A percentile compares a stretch with the other conserved stretches of the same genome.
These are phyloP conservation scores for Candida tibetensis DNA, from an alignment of 805 yeast genomes.

Conservation along the genomic window DNA sequence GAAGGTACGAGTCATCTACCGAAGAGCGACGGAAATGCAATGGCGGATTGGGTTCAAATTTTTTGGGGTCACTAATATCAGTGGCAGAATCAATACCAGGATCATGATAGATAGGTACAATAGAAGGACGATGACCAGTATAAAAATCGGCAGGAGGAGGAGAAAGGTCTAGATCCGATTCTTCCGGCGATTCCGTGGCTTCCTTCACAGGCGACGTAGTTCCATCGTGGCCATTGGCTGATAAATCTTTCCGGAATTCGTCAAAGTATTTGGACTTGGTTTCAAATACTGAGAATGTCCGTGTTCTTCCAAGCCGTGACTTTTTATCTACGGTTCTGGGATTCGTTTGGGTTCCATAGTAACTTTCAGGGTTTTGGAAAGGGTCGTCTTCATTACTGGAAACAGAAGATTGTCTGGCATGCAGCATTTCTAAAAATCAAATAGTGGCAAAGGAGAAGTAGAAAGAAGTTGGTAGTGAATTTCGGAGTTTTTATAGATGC, in stretches of 20 bases:
- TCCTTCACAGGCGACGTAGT: neutral
- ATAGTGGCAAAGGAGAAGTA: neutral
- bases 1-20: slow-evolving; percentile 25
- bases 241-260: slow-evolving; percentile 3
- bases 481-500: no score
- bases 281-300: slow-evolving; percentile 53
- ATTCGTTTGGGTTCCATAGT: slow-evolving; percentile 63
- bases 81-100: slow-evolving; percentile 5
- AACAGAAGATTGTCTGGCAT: slow-evolving; percentile 1
- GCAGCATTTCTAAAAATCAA: neutral
- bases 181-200: slow-evolving; percentile 1
- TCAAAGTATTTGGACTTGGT: slow-evolving; percentile 6
- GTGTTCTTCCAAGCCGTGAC: slow-evolving; percentile 46
- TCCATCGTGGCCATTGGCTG: neutral
- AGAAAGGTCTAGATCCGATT: neutral
- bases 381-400: slow-evolving; percentile 62
- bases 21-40: slow-evolving; percentile 26
- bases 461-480: no score
- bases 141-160: slow-evolving; percentile 2
- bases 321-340: slow-evolving; percentile 44
- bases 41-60: neutral
- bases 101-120: slow-evolving; percentile 28
- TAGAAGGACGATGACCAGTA: slow-evolving; percentile 21
- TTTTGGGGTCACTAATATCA: neutral
- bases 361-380: slow-evolving; percentile 62